Conservation (phyloP, 768 basidiomycete genomes). For the Amylocystis lapponica region DNA sequence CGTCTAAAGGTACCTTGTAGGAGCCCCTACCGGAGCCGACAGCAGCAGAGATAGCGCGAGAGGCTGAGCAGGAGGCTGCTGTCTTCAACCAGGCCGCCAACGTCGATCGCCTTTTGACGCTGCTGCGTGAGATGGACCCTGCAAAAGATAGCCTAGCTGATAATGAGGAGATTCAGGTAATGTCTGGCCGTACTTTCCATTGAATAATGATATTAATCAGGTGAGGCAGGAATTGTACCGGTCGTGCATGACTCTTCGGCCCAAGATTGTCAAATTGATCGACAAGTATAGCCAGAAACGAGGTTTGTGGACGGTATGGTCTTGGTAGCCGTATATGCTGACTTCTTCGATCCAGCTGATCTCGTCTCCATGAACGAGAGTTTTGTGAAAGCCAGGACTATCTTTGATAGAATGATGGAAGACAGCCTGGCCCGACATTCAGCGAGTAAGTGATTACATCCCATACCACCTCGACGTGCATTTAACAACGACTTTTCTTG, state of each 20-base stretch:
- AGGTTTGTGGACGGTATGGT: slow-evolving; percentile 28
- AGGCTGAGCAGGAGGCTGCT: slow-evolving; percentile 81
- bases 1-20: slow-evolving; percentile 29
- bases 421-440: slow-evolving; percentile 76
- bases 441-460: slow-evolving; percentile 53
- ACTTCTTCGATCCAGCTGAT: slow-evolving; percentile 54
- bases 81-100: slow-evolving; percentile 85
- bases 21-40: slow-evolving; percentile 85
- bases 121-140: slow-evolving; percentile 71
- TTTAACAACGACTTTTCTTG: too few species aligned
- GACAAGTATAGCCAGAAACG: slow-evolving; percentile 97
- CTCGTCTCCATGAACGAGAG: slow-evolving; percentile 92
- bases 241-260: slow-evolving; percentile 80
- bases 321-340: slow-evolving; percentile 1
- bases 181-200: slow-evolving; percentile 4
- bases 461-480: too few species aligned
- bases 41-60: slow-evolving; percentile 64
- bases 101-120: slow-evolving; percentile 72
- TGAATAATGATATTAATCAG: too few species aligned
- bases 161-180: slow-evolving; percentile 83
- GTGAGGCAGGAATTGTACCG: slow-evolving; percentile 90
- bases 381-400: slow-evolving; percentile 80
- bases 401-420: slow-evolving; percentile 94
- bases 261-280: slow-evolving; percentile 94
- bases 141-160: slow-evolving; percentile 82